These are phyloP conservation scores for Phytophthora gonapodyides DNA, from an alignment of 352 stramenopile species.

Conservation along the genomic window DNA sequence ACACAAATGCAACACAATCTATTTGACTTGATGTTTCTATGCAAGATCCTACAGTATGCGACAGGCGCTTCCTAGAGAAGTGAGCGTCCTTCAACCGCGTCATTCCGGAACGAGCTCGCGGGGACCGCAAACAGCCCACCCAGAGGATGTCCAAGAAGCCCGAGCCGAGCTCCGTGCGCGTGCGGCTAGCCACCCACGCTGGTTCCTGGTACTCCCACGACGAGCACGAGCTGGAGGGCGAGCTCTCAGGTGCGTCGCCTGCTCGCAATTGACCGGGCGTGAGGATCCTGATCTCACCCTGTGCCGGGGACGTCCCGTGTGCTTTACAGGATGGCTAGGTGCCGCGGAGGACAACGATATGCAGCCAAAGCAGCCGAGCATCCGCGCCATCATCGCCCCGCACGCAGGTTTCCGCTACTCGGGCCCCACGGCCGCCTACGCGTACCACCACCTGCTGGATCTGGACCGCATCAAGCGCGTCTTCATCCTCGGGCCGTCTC, in stretches of 20 bases:
- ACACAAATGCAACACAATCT: no score
- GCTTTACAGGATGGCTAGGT: conserved; percentile 58
- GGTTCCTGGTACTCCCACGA: conserved; percentile 87
- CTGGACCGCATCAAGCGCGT: conserved; percentile 71
- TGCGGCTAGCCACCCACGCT: conserved; percentile 76
- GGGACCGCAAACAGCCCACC: conserved; percentile 13
- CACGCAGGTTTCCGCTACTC: conserved; percentile 93
- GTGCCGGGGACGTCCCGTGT: conserved; percentile 15
- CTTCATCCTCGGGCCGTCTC: conserved; percentile 95
- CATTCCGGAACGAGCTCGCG: conserved; percentile 16
- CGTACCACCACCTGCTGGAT: conserved; percentile 90
- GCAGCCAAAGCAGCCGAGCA: conserved; percentile 40
- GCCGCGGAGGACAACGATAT: conserved; percentile 42
- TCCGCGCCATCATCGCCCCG: conserved; percentile 86
- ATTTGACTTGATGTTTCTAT: no score
- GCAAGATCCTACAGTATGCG: no score
- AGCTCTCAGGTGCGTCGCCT: conserved; percentile 53
- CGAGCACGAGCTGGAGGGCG: conserved; percentile 53
- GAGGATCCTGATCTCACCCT: conserved; percentile 4
- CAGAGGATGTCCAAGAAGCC: conserved; percentile 42
- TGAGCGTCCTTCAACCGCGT: not conserved
- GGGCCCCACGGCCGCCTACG: conserved; percentile 93
- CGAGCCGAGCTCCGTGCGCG: conserved; percentile 43
- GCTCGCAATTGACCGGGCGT: not conserved
- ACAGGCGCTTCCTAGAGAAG: no score